These are phyloP conservation scores for Trichoderma koningii DNA, from an alignment of 2,329 filamentous ascomycete species.

Conservation along the genomic window DNA sequence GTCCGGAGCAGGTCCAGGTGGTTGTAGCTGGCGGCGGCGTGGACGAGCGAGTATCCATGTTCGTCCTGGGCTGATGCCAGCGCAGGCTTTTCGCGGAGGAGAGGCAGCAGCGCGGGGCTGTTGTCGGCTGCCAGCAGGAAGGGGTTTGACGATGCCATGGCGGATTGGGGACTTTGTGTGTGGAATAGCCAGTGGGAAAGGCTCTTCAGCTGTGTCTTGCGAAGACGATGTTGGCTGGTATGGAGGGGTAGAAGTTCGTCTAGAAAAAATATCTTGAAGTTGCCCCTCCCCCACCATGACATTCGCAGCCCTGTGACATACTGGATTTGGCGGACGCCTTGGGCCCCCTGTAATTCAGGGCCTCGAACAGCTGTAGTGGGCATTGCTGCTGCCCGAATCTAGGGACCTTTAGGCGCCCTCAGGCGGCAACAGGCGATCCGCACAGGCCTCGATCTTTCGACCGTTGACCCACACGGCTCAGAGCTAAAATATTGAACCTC, in stretches of 20 bases:
- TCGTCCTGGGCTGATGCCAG: conserved; percentile 81
- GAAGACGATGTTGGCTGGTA: neutral
- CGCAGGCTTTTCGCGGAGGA: conserved; percentile 72
- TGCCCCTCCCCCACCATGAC: conserved; percentile 19
- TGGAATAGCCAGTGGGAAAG: neutral
- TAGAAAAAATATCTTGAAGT: neutral
- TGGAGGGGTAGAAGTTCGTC: conserved; percentile 16
- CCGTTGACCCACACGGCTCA: neutral
- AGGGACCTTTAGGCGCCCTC: neutral
- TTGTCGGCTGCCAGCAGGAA: conserved; percentile 83
- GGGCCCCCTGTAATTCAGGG: conserved; percentile 8
- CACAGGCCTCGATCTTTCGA: neutral
- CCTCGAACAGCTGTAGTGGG: conserved; percentile 4
- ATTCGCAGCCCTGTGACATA: too few species aligned
- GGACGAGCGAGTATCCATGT: conserved; percentile 90
- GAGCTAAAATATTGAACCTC: neutral
- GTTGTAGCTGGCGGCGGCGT: conserved; percentile 91
- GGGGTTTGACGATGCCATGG: conserved; percentile 59
- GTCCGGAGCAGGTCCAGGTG: conserved; percentile 77
- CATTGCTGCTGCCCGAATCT: neutral
- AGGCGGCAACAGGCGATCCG: neutral
- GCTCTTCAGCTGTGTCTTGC: neutral
- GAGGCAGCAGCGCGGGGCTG: conserved; percentile 68
- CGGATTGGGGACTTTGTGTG: neutral
- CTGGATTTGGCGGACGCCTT: neutral